Evolutionary conservation across 2,329 filamentous ascomycete genomes (phyloP), one percentile per base, ranked within the genome.

Genomic region (Phaeosphaeria sp.): DNA sequence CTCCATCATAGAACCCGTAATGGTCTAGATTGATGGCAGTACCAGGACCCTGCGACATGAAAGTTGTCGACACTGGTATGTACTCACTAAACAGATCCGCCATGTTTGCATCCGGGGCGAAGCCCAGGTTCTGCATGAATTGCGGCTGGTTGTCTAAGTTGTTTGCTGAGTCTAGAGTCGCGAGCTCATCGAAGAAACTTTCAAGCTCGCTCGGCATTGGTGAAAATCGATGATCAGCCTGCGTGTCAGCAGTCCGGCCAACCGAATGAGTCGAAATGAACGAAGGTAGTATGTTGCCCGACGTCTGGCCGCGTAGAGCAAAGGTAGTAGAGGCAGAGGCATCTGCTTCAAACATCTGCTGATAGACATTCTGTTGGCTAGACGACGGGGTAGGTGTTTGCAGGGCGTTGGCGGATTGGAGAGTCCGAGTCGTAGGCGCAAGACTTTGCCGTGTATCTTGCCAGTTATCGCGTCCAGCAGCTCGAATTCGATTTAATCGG

Each of bases 41-140:
- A 22, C 55, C 11, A 20, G 59, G 56, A 17, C 62, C 64, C 17
- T 64, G 65, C 18, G 64, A 48, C 55, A 79, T 62, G 47, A 78
- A 78, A 5, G 59, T 56, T 1, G 75, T 68, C 5, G 71, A 66
- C 25, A 77, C 56, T 13, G 79, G 75, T 36, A 36, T 76, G 20
- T 76, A 77, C 25, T 78, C 76, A 57, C 79, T 77, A 55, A 80
- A 80, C 30, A 86, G 80, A 62, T 87, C 85, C 0, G 82, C 80
- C 50, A 89, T 78, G 56, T 87, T 86, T 33, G 84, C 83, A 23
- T 87, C 87, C 0, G 87, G 87, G 1, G 83, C 85, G 69, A 89
- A 88, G 0, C 87, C 87, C 20, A 90, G 78, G 64, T 89, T 89
- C 46, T 85, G 82, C 86, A 89, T 88, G 65, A 89, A 89, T 60